Base-by-base conservation (phyloP, 352 stramenopile genomes). In the Blastocystis sp. region DNA sequence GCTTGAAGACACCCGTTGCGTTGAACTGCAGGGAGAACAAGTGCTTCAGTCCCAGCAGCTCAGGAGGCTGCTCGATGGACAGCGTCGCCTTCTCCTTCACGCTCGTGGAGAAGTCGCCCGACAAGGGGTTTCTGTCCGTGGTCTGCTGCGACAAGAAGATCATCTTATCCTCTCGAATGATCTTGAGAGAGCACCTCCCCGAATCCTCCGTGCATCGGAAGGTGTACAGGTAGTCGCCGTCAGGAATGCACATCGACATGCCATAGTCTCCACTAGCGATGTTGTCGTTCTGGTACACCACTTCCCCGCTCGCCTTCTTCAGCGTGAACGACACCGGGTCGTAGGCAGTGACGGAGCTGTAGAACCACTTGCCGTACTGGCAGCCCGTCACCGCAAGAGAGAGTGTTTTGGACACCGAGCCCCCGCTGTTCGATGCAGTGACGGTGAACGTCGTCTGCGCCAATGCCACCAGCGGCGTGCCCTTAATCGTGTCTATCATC, bases 281-380 rank as follows among this genome's bases (percentile, higher is more conserved):
- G 21, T 71, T 45, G 45, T 71, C 38, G n/a, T 71, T 71, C 48
- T 57, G 48, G 48, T 57, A 57, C 48, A 57, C 48, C 48, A 57
- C 14, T 57, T 57, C 48, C 6, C 48, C 48, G 14, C 48, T 57
- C 48, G 48, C 6, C 48, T 57, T 57, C 59, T 65, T 34, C 59
- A 65, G 59, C 59, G 59, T 65, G n/a, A 40, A 45, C n/a, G 42
- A 34, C 2, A 52, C 24, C 2, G 28, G 9, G 14, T 57, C 14
- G 14, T 17, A 17, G 48, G 48, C 6, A 17, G 6, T 14, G 6
- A 57, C 48, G 3, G 40, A 24, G 7, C 24, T 68, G 45, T 82
- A 82, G 17, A 66, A 68, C 34, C 38, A 48, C n/a, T 68, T 82
- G 3, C 74, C 74, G 45, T 70, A 64, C n/a, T 64, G 19, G 38